Percentiles rank a stretch among this genome's conserved stretches.
Evolutionary conservation across 2,329 filamentous ascomycete genomes (phyloP).

Genomic region (Lojkania enalia): DNA sequence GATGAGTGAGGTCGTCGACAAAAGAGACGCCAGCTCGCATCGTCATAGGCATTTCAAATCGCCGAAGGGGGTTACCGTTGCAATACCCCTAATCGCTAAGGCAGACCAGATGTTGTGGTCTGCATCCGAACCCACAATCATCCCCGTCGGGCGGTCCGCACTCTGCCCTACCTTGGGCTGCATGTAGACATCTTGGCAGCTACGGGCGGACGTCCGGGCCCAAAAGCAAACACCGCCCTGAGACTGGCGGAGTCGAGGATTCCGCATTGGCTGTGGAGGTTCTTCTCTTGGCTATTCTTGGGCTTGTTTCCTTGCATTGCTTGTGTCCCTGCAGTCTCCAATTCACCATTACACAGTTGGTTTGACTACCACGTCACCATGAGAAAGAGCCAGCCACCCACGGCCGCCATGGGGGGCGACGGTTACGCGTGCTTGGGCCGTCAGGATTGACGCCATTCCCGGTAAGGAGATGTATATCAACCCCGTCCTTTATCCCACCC

Average conservation of each 20-base stretch:
- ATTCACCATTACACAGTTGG: slow-evolving; percentile 33
- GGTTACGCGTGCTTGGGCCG: slow-evolving; percentile 34
- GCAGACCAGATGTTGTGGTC: slow-evolving; percentile 19
- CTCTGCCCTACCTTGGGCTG: slow-evolving; percentile 25
- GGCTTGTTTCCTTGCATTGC: slow-evolving; percentile 41
- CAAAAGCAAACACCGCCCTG: slow-evolving; percentile 30
- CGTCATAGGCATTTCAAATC: too few relatives aligned
- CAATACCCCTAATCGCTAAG: slow-evolving; percentile 18
- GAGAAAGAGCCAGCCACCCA: slow-evolving; percentile 26
- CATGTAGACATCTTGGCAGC: slow-evolving; percentile 27
- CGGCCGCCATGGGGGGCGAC: slow-evolving; percentile 17
- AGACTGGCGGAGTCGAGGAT: slow-evolving; percentile 32
- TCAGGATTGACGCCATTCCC: too few relatives aligned
- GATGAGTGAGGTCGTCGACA: too few relatives aligned
- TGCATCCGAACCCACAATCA: slow-evolving; percentile 16
- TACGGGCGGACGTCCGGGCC: slow-evolving; percentile 19
- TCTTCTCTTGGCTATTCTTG: slow-evolving; percentile 38
- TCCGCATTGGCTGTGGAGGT: slow-evolving; percentile 30
- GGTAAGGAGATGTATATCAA: too few relatives aligned
- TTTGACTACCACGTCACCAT: slow-evolving; percentile 43
- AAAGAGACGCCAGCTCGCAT: too few relatives aligned
- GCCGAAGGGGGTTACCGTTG: too few relatives aligned
- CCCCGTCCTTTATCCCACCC: too few relatives aligned
- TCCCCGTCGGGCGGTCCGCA: slow-evolving; percentile 21
- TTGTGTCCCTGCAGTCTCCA: slow-evolving; percentile 36